Percentiles rank a stretch among this genome's conserved stretches.
Conservation (phyloP, 768 basidiomycete species). For the Suillus clintonianus region DNA sequence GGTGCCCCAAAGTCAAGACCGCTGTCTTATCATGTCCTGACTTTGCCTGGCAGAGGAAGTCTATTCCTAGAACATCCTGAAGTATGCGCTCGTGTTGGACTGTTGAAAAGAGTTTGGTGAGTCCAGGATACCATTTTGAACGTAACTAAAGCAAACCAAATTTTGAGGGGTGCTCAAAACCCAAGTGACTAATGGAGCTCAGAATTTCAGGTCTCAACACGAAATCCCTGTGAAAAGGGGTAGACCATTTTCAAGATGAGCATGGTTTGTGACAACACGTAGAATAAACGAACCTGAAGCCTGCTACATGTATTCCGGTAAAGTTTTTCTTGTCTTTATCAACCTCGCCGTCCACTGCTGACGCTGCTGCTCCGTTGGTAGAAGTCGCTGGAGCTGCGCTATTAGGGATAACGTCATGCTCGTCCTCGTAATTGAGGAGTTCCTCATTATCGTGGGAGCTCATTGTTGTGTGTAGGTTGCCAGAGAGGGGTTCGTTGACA, state of each 20-base stretch:
- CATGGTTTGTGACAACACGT: too few relatives aligned
- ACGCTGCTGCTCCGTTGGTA: conserved; percentile 49
- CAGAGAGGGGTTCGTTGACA: conserved; percentile 31
- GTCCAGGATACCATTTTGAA: not conserved
- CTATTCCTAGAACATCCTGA: conserved; percentile 98
- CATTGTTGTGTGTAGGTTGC: conserved; percentile 48
- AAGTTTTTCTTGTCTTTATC: conserved; percentile 96
- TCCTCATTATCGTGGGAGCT: conserved; percentile 87
- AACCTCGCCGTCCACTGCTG: conserved; percentile 50
- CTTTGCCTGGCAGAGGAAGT: conserved; percentile 99
- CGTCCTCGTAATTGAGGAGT: conserved; percentile 93
- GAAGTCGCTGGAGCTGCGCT: conserved; percentile 48
- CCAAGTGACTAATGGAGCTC: conserved; percentile 96
- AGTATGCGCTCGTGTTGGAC: conserved; percentile 99
- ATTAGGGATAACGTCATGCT: conserved; percentile 74
- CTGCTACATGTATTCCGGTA: conserved; percentile 98
- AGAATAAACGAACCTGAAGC: conserved; percentile 79
- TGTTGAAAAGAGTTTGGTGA: conserved; percentile 32
- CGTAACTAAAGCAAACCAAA: conserved; percentile 53
- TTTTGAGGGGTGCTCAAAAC: conserved; percentile 99
- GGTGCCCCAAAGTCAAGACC: too few relatives aligned
- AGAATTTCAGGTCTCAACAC: conserved; percentile 95
- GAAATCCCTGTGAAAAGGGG: conserved; percentile 74
- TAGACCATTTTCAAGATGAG: not conserved
- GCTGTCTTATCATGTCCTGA: conserved; percentile 99